These are phyloP conservation scores for Fusarium succisae DNA, from an alignment of 2,329 filamentous ascomycete species.

Conservation along the genomic window DNA sequence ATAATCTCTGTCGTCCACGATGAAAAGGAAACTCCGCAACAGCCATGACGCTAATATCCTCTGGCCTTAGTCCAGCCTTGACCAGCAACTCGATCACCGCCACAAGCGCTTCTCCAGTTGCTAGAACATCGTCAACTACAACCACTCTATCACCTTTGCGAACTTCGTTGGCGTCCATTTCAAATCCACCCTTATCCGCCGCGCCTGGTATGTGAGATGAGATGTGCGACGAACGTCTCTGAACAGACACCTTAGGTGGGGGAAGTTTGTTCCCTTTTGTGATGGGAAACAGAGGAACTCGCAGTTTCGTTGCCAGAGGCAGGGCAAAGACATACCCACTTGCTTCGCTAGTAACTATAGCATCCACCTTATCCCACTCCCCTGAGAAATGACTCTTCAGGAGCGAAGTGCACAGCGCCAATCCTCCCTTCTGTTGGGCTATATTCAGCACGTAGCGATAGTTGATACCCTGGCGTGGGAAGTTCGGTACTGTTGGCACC, in stretches of 20 bases:
- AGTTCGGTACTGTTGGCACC: conserved; percentile 59
- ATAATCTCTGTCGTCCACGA: conserved; percentile 59
- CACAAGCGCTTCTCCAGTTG: conserved; percentile 64
- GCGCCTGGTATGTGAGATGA: conserved; percentile 52
- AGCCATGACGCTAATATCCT: conserved; percentile 59
- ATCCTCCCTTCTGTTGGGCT: conserved; percentile 58
- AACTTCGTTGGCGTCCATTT: conserved; percentile 59
- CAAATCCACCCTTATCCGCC: conserved; percentile 52
- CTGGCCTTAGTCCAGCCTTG: conserved; percentile 52
- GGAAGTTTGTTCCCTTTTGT: conserved; percentile 68
- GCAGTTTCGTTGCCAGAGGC: conserved; percentile 54
- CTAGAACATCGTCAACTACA: conserved; percentile 68
- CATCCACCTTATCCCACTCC: conserved; percentile 57
- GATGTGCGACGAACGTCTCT: conserved; percentile 62
- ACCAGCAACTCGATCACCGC: conserved; percentile 60
- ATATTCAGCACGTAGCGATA: conserved; percentile 70
- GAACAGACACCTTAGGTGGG: conserved; percentile 60
- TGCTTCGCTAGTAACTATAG: conserved; percentile 63
- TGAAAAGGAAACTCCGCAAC: conserved; percentile 66
- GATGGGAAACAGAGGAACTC: conserved; percentile 59
- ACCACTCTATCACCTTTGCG: conserved; percentile 55
- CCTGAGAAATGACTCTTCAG: conserved; percentile 56
- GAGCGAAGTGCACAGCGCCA: conserved; percentile 61
- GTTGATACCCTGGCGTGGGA: conserved; percentile 59
- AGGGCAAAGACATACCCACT: conserved; percentile 67